Evolutionary conservation across 2,329 filamentous ascomycete species (phyloP), one percentile per base, ranked within the genome.

Genomic region (Fusarium sp.): DNA sequence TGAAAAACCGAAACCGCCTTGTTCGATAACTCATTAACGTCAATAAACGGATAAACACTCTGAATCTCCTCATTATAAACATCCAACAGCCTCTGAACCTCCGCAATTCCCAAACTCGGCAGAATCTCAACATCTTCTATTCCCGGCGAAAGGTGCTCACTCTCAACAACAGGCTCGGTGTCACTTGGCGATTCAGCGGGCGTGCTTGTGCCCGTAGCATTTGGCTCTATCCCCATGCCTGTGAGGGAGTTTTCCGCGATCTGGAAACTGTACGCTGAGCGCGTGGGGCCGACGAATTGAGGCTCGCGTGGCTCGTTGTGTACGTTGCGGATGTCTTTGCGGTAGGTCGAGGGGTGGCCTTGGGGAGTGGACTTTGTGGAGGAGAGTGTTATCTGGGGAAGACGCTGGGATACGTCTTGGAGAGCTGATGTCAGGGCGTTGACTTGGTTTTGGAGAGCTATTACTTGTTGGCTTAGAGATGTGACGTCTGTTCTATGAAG

Each of bases 231-330:
- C 0, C 63, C 63, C 63, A 65, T 65, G 1, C 64, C 64, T 0
- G 43, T 49, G 10, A 67, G 50, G 2, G 64, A 67, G 19, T 67
- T 65, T 1, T 67, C 64, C 0, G 64, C 64, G 11, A 67, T 67
- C n/a, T 67, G 64, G 18, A 67, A 67, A 11, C 64, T 65, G 8
- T 57, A 67, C 3, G 64, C 64, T 9, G 64, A 67, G 30, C 64
- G 40, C 9, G 52, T 67, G 0, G 64, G 64, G 1, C 64, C 64
- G 0, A 67, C 50, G 32, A 65, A 67, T 18, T 65, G 64, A 5
- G 64, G 64, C 9, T 67, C 49, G 3, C 60, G 46, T 9, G 64
- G 64, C 4, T 50, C 64, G 5, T 12, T 59, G 15, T 25, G 49
- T 2, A 58, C 60, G 9, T 67, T 65, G 15, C 64, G 60, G 8